Percentiles rank a stretch among this genome's conserved stretches.
These are phyloP conservation scores for Rhynchosporium agropyri DNA, from an alignment of 2,329 filamentous ascomycete species.

Conservation along the genomic window DNA sequence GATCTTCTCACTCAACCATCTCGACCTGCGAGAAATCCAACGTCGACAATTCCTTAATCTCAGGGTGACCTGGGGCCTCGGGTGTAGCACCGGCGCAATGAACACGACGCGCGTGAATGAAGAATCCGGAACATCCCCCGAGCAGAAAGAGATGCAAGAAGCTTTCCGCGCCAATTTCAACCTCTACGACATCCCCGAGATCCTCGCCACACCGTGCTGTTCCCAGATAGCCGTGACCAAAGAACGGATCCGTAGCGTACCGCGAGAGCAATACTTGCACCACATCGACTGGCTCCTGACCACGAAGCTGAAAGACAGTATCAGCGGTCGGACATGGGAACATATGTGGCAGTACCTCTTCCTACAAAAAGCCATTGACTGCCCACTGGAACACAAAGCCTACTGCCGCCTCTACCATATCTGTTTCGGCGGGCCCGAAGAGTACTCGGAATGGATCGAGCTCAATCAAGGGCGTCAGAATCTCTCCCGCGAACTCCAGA, in stretches of 20 bases:
- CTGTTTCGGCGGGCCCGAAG: slow-evolving; percentile 34
- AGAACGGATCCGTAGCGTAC: slow-evolving; percentile 52
- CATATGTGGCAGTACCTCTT: slow-evolving; percentile 60
- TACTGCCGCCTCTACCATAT: slow-evolving; percentile 37
- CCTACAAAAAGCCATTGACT: slow-evolving; percentile 32
- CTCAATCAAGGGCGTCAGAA: slow-evolving; percentile 25
- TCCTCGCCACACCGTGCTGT: slow-evolving; percentile 61
- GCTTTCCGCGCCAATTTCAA: slow-evolving; percentile 34
- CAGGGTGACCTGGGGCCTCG: slow-evolving; percentile 59
- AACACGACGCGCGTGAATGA: slow-evolving; percentile 42
- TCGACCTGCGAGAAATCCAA: slow-evolving; percentile 44
- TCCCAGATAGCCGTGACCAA: slow-evolving; percentile 65
- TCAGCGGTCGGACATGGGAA: slow-evolving; percentile 62
- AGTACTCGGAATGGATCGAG: slow-evolving; percentile 34
- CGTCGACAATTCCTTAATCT: slow-evolving; percentile 62
- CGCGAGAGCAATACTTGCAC: slow-evolving; percentile 55
- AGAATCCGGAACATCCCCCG: slow-evolving; percentile 22
- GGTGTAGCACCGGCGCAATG: slow-evolving; percentile 49
- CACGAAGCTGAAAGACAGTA: slow-evolving; percentile 55
- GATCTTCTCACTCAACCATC: slow-evolving; percentile 32
- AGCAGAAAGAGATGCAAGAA: slow-evolving; percentile 32
- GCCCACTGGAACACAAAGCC: slow-evolving; percentile 34
- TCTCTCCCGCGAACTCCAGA: slow-evolving; percentile 25
- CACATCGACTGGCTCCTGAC: slow-evolving; percentile 61
- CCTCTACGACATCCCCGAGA: slow-evolving; percentile 46